phyloP scores from a whole-genome alignment of 179 eudicot species.

The Heliamphora pulchella region DNA sequence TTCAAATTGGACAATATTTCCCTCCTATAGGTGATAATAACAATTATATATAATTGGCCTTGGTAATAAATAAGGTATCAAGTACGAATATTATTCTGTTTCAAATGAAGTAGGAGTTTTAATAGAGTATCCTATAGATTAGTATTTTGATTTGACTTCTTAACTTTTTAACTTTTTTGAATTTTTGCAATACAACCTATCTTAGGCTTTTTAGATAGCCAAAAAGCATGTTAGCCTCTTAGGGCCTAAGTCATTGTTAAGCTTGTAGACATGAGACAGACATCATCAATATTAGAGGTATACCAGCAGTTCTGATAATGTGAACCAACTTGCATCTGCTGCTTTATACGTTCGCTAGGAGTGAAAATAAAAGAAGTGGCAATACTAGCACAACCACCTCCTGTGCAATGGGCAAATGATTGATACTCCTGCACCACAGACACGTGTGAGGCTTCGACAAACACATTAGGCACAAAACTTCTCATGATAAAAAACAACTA shows the following conservation, averaged over 20 bases:
- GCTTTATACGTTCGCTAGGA: conserved; percentile 94
- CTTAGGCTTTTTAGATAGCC: too few relatives aligned
- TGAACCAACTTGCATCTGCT: conserved; percentile 96
- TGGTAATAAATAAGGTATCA: too few relatives aligned
- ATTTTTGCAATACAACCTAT: too few relatives aligned
- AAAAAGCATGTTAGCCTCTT: too few relatives aligned
- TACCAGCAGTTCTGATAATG: conserved; percentile 90
- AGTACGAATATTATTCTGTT: too few relatives aligned
- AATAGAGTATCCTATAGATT: too few relatives aligned
- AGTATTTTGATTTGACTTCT: too few relatives aligned
- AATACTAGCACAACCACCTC: conserved; percentile 95
- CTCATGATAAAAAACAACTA: background rate
- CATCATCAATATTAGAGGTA: conserved; percentile 8
- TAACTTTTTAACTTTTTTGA: too few relatives aligned
- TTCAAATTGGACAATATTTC: too few relatives aligned
- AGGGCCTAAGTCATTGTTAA: background rate
- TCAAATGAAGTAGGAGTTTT: too few relatives aligned
- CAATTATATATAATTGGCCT: too few relatives aligned
- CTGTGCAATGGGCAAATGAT: conserved; percentile 86
- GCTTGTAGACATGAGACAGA: background rate
- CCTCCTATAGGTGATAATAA: too few relatives aligned
- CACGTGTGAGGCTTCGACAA: conserved; percentile 11
- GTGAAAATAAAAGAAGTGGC: conserved; percentile 94
- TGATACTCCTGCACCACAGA: conserved; percentile 57
- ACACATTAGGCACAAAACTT: conserved; percentile 10